These are phyloP conservation scores for Corylus avellana DNA, from an alignment of 306 rosid genomes.

Conservation along the genomic window DNA sequence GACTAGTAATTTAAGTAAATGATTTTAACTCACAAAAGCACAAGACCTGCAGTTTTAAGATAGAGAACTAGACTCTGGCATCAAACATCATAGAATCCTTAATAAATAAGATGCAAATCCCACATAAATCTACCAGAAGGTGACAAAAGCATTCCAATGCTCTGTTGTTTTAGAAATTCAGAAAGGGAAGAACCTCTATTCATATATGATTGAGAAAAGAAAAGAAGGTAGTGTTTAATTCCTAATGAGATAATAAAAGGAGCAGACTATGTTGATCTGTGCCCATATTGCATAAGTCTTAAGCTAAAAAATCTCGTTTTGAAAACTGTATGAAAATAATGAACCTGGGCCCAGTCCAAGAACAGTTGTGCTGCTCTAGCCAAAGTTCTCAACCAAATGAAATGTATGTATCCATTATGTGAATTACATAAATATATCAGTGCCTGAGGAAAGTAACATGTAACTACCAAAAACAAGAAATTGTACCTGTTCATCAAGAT, in stretches of 20 bases:
- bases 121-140: neutral
- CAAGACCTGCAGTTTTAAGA: neutral
- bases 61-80: neutral
- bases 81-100: neutral
- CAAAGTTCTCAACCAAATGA: constrained; percentile 19
- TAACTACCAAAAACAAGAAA: constrained; percentile 3
- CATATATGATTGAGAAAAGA: neutral
- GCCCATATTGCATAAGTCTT: too few relatives aligned
- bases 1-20: neutral
- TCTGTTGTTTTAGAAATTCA: neutral
- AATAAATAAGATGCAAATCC: neutral
- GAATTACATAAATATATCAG: neutral
- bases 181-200: neutral
- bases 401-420: neutral
- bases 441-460: constrained; percentile 16
- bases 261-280: too few relatives aligned
- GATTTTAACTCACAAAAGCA: neutral
- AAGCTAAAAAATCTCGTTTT: too few relatives aligned
- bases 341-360: constrained; percentile 12
- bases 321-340: neutral
- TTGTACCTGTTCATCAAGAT: constrained; percentile 54
- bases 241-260: neutral
- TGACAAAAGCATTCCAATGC: neutral
- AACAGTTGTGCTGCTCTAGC: constrained; percentile 15
- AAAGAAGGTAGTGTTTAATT: neutral